A percentile compares a stretch with the other conserved stretches of the same genome.
Evolutionary conservation across 2,329 filamentous ascomycete species (phyloP).

Genomic region (Fusarium buharicum): DNA sequence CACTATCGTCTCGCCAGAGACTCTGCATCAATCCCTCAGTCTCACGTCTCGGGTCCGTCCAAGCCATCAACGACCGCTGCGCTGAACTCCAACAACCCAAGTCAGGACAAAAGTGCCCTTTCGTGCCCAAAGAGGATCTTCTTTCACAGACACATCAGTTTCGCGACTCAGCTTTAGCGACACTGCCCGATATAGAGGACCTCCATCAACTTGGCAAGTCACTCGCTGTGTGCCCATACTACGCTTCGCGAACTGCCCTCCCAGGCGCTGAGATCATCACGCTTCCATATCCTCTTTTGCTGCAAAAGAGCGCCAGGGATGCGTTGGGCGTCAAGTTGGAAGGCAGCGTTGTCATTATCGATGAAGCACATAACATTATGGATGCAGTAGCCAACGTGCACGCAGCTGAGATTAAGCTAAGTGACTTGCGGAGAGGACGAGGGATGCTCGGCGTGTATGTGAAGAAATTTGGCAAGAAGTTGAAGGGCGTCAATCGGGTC

Average conservation of each 20-base stretch:
- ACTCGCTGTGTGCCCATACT: slow-evolving; percentile 90
- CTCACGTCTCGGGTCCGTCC: slow-evolving; percentile 72
- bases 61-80: slow-evolving; percentile 93
- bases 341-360: slow-evolving; percentile 90
- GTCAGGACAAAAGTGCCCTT: slow-evolving; percentile 72
- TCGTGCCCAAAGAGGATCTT: slow-evolving; percentile 81
- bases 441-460: slow-evolving; percentile 84
- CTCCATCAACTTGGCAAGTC: slow-evolving; percentile 80
- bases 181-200: slow-evolving; percentile 93
- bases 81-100: slow-evolving; percentile 84
- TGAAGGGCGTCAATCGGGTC: slow-evolving; percentile 91
- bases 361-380: slow-evolving; percentile 98
- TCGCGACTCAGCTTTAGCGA: slow-evolving; percentile 84
- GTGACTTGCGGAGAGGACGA: slow-evolving; percentile 77
- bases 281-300: slow-evolving; percentile 87
- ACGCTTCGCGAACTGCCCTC: slow-evolving; percentile 89
- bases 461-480: slow-evolving; percentile 84
- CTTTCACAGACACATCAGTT: slow-evolving; percentile 79
- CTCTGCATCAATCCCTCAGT: slow-evolving; percentile 91
- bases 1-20: slow-evolving; percentile 86
- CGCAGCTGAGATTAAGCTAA: slow-evolving; percentile 78
- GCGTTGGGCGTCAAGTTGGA: slow-evolving; percentile 88
- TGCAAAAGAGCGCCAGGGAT: slow-evolving; percentile 88
- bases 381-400: slow-evolving; percentile 91
- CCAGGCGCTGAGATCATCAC: slow-evolving; percentile 89